Percentiles rank a stretch among this genome's conserved stretches.
phyloP scores from a whole-genome alignment of 179 eudicot species.

The Pouteria campechiana region DNA sequence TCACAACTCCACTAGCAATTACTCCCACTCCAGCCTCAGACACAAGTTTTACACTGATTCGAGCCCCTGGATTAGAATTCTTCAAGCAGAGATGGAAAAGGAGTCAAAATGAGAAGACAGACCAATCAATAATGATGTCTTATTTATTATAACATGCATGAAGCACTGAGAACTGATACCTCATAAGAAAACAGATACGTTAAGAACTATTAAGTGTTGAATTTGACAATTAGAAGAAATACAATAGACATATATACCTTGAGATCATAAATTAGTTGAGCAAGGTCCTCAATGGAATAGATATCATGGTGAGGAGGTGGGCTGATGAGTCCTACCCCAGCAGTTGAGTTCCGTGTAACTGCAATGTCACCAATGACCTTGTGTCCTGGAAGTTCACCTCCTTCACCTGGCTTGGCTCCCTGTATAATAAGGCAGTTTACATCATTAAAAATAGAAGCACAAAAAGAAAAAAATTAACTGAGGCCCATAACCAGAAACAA shows the following conservation, averaged over 20 bases:
- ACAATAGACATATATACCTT: constrained; percentile 41
- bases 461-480: constrained; percentile 7
- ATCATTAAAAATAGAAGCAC: no score
- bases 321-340: constrained; percentile 98
- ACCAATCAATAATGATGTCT: no score
- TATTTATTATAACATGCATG: no score
- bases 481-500: constrained; percentile 7
- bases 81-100: constrained; percentile 10
- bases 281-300: constrained; percentile 97
- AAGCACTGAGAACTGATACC: no score
- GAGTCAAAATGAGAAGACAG: neutral
- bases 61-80: constrained; percentile 96
- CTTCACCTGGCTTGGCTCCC: constrained; percentile 99
- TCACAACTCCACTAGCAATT: constrained; percentile 95
- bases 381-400: constrained; percentile 99
- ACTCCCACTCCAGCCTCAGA: constrained; percentile 99
- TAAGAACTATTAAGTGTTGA: no score
- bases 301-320: constrained; percentile 99
- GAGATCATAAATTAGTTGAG: constrained; percentile 90
- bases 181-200: no score
- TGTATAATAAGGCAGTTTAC: constrained; percentile 15
- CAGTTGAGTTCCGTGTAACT: constrained; percentile 85
- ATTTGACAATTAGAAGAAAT: neutral
- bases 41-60: constrained; percentile 92
- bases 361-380: constrained; percentile 98